Evolutionary conservation across 1,139 yeast species (phyloP), one percentile per base, ranked within the genome.

Genomic region (Meyerozyma carpophila): DNA sequence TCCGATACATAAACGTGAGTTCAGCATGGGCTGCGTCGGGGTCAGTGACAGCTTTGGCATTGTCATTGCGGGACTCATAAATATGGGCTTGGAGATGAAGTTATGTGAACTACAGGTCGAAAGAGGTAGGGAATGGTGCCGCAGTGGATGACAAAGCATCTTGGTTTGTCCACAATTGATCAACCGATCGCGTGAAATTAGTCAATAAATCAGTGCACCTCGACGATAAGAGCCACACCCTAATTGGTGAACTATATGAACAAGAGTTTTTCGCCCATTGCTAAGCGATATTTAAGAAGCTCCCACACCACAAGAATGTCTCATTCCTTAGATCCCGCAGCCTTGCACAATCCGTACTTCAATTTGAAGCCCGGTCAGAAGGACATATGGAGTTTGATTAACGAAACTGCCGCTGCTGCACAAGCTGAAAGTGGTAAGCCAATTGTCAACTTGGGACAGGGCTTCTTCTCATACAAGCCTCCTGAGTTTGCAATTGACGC

Each of bases 301-400:
- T 31, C 34, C 1, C 20, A 31, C 34, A 5, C 16, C 5, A 4
- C 16, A n/a, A 13, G 18, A 13, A 31, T 31, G 34, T n/a, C 20
- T 8, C 32, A 28, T 6, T 11, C 37, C 14, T 4, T 9, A 8
- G 37, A 34, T 21, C 37, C 37, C 27, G 34, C 37, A 8, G 42
- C 64, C 8, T 64, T 72, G 47, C 78, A 76, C 57, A 83, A 82
- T 61, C 82, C 82, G 3, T 84, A 84, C 61, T 84, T 85, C 64
- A 58, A 58, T 46, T 63, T 61, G 49, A 71, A 79, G 42, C 73
- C 76, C 34, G 79, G 79, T 10, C 78, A 78, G 48, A 88, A 90
- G 61, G 98, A 93, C 60, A 90, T 93, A 39, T 93, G 98, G 98
- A 77, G 94, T 10, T 70, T 93, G 52, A 87, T 94, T 64, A 93